phyloP scores from a whole-genome alignment of 306 rosid genomes.

The Fagus sylvatica region DNA sequence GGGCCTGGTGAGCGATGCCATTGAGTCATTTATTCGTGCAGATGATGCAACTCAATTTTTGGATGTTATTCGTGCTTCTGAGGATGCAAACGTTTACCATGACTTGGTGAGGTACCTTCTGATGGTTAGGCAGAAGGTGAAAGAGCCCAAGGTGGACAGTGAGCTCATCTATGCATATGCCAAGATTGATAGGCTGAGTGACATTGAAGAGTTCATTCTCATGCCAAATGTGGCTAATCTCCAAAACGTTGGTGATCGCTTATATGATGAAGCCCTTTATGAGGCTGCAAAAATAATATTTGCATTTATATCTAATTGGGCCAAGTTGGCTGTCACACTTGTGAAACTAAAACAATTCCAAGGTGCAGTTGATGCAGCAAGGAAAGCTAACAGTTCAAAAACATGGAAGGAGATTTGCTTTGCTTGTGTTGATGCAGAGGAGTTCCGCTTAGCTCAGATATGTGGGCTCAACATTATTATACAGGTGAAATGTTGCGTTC shows the following conservation, averaged over 20 bases:
- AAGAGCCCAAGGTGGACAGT: conserved; percentile 98
- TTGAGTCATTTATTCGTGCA: conserved; percentile 95
- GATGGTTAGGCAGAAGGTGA: conserved; percentile 95
- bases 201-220: conserved; percentile 94
- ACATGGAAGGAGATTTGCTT: conserved; percentile 99
- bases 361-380: conserved; percentile 99
- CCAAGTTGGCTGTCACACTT: conserved; percentile 92
- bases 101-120: conserved; percentile 94
- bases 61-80: conserved; percentile 91
- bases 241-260: conserved; percentile 91
- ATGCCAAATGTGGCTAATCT: conserved; percentile 99
- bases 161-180: conserved; percentile 99
- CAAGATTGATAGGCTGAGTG: conserved; percentile 92
- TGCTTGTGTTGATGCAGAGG: conserved; percentile 99
- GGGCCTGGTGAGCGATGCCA: conserved; percentile 97
- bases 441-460: conserved; percentile 98
- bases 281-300: conserved; percentile 97
- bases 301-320: conserved; percentile 97
- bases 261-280: conserved; percentile 89
- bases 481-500: conserved; percentile 57
- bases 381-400: conserved; percentile 97
- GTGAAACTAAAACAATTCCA: conserved; percentile 95
- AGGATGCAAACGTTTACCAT: conserved; percentile 74
- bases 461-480: conserved; percentile 97
- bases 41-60: conserved; percentile 93